These are phyloP conservation scores for Lipomyces mesembrius DNA, from an alignment of 805 yeast genomes.

Conservation along the genomic window DNA sequence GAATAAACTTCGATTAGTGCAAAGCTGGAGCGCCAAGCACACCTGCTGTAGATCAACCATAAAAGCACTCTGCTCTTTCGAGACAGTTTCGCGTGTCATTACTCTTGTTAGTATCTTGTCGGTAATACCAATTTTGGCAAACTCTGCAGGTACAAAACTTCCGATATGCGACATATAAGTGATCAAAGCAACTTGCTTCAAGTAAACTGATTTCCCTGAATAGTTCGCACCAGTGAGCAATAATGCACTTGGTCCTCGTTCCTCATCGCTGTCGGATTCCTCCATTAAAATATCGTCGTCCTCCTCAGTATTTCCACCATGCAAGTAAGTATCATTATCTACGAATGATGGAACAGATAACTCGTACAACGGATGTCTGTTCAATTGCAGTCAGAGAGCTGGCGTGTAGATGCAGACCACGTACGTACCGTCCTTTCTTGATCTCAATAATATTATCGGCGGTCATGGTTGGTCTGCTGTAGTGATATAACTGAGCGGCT, in stretches of 20 bases:
- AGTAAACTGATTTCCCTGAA: constrained; percentile 59
- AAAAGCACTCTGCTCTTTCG: constrained; percentile 54
- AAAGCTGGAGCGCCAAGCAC: constrained; percentile 49
- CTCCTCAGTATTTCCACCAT: constrained; percentile 38
- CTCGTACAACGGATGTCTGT: constrained; percentile 55
- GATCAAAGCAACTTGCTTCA: constrained; percentile 55
- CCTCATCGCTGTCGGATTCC: constrained; percentile 39
- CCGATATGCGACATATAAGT: constrained; percentile 60
- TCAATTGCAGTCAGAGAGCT: not conserved
- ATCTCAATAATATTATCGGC: constrained; percentile 44
- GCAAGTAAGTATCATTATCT: constrained; percentile 50
- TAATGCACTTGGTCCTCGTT: constrained; percentile 38
- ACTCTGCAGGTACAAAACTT: constrained; percentile 57
- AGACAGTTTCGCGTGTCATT: constrained; percentile 49
- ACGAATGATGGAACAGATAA: constrained; percentile 49
- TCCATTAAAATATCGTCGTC: not conserved
- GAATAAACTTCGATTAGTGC: constrained; percentile 51
- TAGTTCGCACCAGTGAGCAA: constrained; percentile 57
- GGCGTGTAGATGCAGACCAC: not conserved
- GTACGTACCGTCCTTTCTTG: constrained; percentile 45
- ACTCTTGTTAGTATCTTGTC: constrained; percentile 56
- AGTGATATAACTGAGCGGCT: constrained; percentile 43
- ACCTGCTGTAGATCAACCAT: constrained; percentile 56
- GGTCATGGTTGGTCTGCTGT: constrained; percentile 46
- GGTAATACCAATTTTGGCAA: constrained; percentile 54